Evolutionary conservation across 495 filamentous ascomycete genomes (phyloP).

Genomic region (Melanomma pulvis-pyrius): DNA sequence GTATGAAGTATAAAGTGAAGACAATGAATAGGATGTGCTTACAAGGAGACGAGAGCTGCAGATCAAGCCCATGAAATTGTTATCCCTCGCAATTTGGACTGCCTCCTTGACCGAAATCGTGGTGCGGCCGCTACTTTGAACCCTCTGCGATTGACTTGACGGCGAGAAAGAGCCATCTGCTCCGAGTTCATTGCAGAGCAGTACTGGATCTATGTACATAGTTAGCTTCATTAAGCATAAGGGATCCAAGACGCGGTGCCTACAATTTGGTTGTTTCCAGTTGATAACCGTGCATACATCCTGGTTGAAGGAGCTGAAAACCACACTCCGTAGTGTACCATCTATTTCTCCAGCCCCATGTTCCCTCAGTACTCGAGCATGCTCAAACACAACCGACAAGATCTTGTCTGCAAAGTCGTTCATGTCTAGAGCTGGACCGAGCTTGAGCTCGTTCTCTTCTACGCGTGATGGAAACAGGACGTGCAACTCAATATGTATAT

Average conservation of each 20-base stretch:
- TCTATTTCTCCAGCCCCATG: slow-evolving; percentile 29
- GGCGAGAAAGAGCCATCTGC: slow-evolving; percentile 41
- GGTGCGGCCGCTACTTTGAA: slow-evolving; percentile 65
- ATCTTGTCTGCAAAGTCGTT: slow-evolving; percentile 85
- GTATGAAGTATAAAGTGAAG: too few species aligned
- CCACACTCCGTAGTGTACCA: slow-evolving; percentile 72
- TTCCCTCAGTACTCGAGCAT: slow-evolving; percentile 78
- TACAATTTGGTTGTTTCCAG: slow-evolving; percentile 99
- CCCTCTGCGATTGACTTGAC: slow-evolving; percentile 45
- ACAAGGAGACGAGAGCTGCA: slow-evolving; percentile 85
- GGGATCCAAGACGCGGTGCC: slow-evolving; percentile 37
- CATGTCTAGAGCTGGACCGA: slow-evolving; percentile 77
- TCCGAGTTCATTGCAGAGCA: slow-evolving; percentile 91
- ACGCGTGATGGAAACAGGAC: slow-evolving; percentile 75
- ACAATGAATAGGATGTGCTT: slow-evolving; percentile 42
- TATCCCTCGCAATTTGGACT: slow-evolving; percentile 87
- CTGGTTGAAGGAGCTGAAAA: slow-evolving; percentile 89
- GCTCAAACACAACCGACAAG: slow-evolving; percentile 83
- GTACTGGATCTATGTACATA: slow-evolving; percentile 70
- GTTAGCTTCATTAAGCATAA: background rate
- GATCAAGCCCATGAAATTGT: slow-evolving; percentile 97
- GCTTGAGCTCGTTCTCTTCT: slow-evolving; percentile 67
- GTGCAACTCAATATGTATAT: slow-evolving; percentile 84
- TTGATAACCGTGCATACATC: slow-evolving; percentile 90
- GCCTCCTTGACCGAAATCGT: slow-evolving; percentile 90